Percentiles rank a stretch among this genome's conserved stretches.
Evolutionary conservation across 164 flowering plant genomes (phyloP).

Genomic region (Chloranthus sessilifolius): DNA sequence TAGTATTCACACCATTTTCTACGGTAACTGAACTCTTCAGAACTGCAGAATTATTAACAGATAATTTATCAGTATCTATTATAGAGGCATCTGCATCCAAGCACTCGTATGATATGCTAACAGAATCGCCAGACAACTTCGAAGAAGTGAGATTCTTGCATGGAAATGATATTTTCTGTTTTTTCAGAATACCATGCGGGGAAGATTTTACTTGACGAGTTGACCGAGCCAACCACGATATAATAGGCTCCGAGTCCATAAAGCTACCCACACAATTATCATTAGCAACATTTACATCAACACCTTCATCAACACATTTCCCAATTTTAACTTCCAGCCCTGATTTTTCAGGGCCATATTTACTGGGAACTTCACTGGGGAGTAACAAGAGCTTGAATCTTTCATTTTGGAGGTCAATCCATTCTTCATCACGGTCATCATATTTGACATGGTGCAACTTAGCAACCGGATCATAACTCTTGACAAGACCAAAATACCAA

Average conservation of each 20-base stretch:
- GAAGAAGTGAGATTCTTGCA: constrained; percentile 6
- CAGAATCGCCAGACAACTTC: constrained; percentile 22
- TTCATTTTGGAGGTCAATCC: constrained; percentile 77
- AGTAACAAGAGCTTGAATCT: constrained; percentile 79
- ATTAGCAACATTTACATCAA: constrained; percentile 20
- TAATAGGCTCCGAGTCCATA: constrained; percentile 85
- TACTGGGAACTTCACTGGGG: constrained; percentile 73
- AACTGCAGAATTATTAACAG: constrained; percentile 8
- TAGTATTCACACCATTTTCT: constrained; percentile 21
- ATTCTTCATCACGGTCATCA: constrained; percentile 97
- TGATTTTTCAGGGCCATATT: constrained; percentile 22
- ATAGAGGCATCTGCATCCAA: constrained; percentile 15
- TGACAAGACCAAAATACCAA: constrained; percentile 89
- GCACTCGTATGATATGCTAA: constrained; percentile 10
- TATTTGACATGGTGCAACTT: constrained; percentile 88
- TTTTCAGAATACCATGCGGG: constrained; percentile 35
- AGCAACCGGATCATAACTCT: constrained; percentile 50
- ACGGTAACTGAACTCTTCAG: constrained; percentile 17
- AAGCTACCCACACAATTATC: constrained; percentile 32
- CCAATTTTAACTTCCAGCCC: constrained; percentile 12
- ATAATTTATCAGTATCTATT: constrained; percentile 14
- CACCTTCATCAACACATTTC: constrained; percentile 21
- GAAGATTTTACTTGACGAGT: constrained; percentile 46
- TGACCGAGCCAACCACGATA: constrained; percentile 81
- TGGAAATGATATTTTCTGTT: constrained; percentile 25